Conservation (phyloP, 2,329 filamentous ascomycete genomes). For the Dactylonectria macrodidyma region DNA sequence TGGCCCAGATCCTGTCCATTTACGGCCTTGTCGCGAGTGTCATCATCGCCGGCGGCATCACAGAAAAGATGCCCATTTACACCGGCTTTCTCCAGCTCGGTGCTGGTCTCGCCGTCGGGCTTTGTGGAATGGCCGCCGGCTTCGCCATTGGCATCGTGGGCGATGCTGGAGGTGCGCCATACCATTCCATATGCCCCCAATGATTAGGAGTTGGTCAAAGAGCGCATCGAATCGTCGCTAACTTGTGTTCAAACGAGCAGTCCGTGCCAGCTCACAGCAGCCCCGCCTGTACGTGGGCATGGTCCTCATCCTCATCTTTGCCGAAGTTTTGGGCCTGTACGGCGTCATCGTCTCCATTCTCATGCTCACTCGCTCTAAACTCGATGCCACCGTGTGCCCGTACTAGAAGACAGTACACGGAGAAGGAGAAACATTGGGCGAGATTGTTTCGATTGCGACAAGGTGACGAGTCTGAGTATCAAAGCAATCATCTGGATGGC, state of each 20-base stretch:
- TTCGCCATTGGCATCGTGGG: conserved; percentile 64
- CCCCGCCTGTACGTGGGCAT: conserved; percentile 63
- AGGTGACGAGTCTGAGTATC: background rate
- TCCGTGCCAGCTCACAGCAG: conserved; percentile 63
- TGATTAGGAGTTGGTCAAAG: background rate
- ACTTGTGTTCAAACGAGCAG: conserved; percentile 39
- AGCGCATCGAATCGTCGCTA: background rate
- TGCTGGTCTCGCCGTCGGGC: conserved; percentile 59
- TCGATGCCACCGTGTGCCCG: conserved; percentile 56
- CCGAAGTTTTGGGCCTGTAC: conserved; percentile 62
- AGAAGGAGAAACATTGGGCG: background rate
- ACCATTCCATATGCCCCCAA: background rate
- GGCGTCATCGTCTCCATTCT: conserved; percentile 64
- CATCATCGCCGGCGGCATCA: conserved; percentile 59
- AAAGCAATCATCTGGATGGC: conserved; percentile 15
- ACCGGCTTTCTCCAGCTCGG: conserved; percentile 61
- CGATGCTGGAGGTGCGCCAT: conserved; percentile 58
- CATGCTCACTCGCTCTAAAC: conserved; percentile 61
- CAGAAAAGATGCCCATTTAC: conserved; percentile 60
- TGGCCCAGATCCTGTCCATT: conserved; percentile 65
- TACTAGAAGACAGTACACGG: conserved; percentile 43
- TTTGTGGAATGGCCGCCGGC: conserved; percentile 62
- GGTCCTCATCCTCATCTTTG: conserved; percentile 64
- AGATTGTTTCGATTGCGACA: background rate
- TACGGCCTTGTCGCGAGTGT: conserved; percentile 63